Evolutionary conservation across 2,329 filamentous ascomycete genomes (phyloP), one percentile per base, ranked within the genome.

Genomic region (Teratosphaeria pseudoeucalypti): DNA sequence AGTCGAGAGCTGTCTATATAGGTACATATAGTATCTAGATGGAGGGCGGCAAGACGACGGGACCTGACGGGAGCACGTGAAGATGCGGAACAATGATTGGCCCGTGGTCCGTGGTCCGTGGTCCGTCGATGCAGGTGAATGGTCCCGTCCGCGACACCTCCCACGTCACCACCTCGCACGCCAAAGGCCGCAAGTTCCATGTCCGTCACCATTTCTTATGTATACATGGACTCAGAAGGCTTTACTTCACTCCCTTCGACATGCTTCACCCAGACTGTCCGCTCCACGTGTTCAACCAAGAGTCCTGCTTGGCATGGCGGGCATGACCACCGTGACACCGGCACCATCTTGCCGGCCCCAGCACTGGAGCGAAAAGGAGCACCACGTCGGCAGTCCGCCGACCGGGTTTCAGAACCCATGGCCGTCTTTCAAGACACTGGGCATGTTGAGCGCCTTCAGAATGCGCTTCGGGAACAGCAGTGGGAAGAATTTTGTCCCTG

Each of bases 321-420:
- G 12, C 23, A 54, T 32, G 16, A 26, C 27, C 16, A 54, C 23
- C 6, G 53, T 54, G 12, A 32, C 27, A 37, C 53, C 53, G 14
- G 27, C 53, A 32, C 26, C 27, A 32, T 54, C 53, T 32, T 11
- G 53, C 53, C 12, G 34, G 34, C 55, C 55, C 14, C 34, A n/a
- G 16, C 12, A 29, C 55, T 47, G 55, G 55, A 27, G 43, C 2
- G 32, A 7, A 39, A 29, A n/a, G 55, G 54, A 53, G 19, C 78
- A 80, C 62, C 77, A 79, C 65, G 64, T 76, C 27, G 75, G 73
- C 37, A 71, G 58, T 27, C 77, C 77, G 4, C 77, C 77, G 6
- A 75, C 74, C 1, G 70, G 70, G 19, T 81, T 81, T 70, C 71
- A 67, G 32, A 81, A 81, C 62, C 78, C 79, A 14, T 81, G 79